These are phyloP conservation scores for Hypoxylon crocopeplum DNA, from an alignment of 495 filamentous ascomycete species.

Conservation along the genomic window DNA sequence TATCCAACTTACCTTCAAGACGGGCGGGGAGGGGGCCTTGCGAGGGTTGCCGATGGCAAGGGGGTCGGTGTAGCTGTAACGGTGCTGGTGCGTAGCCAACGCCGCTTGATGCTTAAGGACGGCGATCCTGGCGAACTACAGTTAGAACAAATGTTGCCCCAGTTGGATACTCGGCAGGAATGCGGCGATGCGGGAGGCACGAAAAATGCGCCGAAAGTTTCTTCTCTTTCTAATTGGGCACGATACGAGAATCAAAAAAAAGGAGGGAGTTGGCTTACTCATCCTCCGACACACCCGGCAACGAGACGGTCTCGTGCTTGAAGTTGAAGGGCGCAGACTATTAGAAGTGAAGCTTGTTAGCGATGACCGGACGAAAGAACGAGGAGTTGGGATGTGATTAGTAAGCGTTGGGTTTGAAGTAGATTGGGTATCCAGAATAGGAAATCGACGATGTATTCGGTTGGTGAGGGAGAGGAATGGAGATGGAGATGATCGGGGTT, in stretches of 20 bases:
- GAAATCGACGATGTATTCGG: constrained; percentile 1
- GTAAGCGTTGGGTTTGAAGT: too few species aligned
- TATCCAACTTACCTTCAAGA: constrained; percentile 29
- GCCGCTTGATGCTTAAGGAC: constrained; percentile 53
- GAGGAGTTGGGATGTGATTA: not conserved
- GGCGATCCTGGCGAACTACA: constrained; percentile 35
- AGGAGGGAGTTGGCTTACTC: constrained; percentile 43
- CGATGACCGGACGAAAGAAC: not conserved
- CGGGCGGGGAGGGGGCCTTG: constrained; percentile 36
- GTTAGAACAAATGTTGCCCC: not conserved
- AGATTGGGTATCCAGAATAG: constrained; percentile 4
- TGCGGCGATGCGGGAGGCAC: constrained; percentile 10
- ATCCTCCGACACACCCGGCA: constrained; percentile 52
- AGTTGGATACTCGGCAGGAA: constrained; percentile 1
- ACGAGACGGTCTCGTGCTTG: constrained; percentile 44
- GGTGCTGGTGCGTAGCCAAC: too few species aligned
- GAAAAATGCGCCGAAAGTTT: not conserved
- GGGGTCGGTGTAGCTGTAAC: constrained; percentile 39
- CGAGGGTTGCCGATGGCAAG: constrained; percentile 34
- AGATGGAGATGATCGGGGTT: not conserved
- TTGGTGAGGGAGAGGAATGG: not conserved
- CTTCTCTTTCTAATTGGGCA: constrained; percentile 2
- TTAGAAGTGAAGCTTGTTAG: constrained; percentile 29
- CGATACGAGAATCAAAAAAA: constrained; percentile 3
- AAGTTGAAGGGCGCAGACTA: constrained; percentile 57